Evolutionary conservation across 1,139 yeast genomes (phyloP).

Genomic region (Cylindricascospora bacillispora): DNA sequence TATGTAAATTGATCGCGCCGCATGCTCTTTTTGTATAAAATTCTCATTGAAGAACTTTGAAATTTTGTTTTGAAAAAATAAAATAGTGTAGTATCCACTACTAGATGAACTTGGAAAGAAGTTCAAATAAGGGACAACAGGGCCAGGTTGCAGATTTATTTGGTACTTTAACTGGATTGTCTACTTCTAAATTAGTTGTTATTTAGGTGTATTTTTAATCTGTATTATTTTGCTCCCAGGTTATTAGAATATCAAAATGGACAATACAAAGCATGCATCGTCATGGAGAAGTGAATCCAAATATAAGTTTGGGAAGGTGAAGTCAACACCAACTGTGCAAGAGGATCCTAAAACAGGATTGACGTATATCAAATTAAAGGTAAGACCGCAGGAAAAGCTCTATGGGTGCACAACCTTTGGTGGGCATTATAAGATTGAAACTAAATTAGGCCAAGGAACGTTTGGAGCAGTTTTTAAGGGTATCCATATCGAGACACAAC

Average conservation of each 20-base stretch:
- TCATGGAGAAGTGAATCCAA: conserved; percentile 13
- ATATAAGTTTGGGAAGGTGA: conserved; percentile 26
- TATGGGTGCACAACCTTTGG: conserved; percentile 24
- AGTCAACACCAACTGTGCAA: conserved; percentile 22
- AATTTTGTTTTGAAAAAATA: background rate
- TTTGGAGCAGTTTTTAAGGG: conserved; percentile 83
- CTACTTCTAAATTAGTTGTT: no score
- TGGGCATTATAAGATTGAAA: conserved; percentile 40
- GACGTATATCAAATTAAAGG: conserved; percentile 17
- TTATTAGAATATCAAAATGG: no score
- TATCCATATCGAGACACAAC: conserved; percentile 33
- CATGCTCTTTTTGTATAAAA: background rate
- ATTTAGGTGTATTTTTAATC: no score
- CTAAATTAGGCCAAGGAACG: conserved; percentile 85
- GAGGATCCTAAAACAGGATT: conserved; percentile 18
- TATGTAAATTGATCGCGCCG: background rate
- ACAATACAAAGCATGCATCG: no score
- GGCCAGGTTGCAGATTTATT: no score
- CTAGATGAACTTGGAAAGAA: no score
- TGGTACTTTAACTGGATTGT: no score
- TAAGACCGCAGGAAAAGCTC: conserved; percentile 17
- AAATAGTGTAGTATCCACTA: no score
- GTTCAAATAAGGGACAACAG: no score
- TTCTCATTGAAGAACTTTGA: background rate
- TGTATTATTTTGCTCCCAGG: no score